A percentile compares a stretch with the other conserved stretches of the same genome.
Conservation (phyloP, 2,329 filamentous ascomycete species). For the Cryphonectria radicalis region DNA sequence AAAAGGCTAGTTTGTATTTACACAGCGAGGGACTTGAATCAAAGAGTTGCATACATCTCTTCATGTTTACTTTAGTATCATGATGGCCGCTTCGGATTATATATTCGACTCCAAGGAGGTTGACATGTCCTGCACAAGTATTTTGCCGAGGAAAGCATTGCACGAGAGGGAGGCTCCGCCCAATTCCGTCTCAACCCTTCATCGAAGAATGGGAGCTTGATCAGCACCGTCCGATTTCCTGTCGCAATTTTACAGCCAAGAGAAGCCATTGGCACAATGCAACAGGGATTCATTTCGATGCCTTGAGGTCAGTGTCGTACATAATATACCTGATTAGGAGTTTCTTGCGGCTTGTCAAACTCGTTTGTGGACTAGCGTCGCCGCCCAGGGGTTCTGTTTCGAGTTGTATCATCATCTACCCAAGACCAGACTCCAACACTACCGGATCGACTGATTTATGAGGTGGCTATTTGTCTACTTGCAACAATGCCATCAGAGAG, state of each 20-base stretch:
- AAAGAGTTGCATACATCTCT: neutral
- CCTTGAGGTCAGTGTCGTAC: neutral
- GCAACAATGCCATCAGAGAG: too few relatives aligned
- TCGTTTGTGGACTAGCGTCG: neutral
- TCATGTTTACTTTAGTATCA: neutral
- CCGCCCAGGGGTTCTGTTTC: neutral
- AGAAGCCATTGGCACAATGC: neutral
- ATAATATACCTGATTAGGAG: neutral
- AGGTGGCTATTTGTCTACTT: neutral
- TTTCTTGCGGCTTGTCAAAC: conserved; percentile 1
- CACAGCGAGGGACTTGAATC: neutral
- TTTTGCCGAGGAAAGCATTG: neutral
- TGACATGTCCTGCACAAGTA: neutral
- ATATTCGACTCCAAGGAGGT: neutral
- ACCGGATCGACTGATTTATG: neutral
- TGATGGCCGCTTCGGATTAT: neutral
- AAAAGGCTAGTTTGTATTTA: neutral
- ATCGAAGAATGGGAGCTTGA: neutral
- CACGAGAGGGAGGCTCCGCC: neutral
- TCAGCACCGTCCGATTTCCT: neutral
- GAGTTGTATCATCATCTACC: neutral
- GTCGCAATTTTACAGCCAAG: neutral
- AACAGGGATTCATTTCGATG: neutral
- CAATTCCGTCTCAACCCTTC: neutral
- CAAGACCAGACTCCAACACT: neutral